Evolutionary conservation across 495 filamentous ascomycete species (phyloP), one percentile per base, ranked within the genome.

Genomic region (Apiosordaria backusii): DNA sequence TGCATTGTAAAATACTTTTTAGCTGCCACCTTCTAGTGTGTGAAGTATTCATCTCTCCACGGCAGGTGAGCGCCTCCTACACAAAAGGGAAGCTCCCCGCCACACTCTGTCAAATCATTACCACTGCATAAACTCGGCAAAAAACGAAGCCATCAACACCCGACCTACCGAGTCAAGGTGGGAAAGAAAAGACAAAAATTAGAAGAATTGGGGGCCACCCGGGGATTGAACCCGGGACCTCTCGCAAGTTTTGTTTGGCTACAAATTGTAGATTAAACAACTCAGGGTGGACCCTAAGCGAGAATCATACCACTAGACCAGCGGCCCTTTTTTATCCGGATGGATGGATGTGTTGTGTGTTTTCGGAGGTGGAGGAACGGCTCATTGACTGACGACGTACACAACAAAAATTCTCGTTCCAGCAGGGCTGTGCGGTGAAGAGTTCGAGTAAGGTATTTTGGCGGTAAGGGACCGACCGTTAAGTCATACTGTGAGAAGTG

Each of bases 231-330:
- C 52, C 52, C 52, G 52, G 52, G 52, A 55, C 52, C 52, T 55
- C 52, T 55, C 52, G 52, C 52, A 55, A 55, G 2, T 6, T 55
- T 21, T 55, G 9, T 55, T 7, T 45, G 4, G 10, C 35, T 3
- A 9, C 35, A 45, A 6, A 45, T 3, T 15, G n/a, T n/a, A n/a
- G n/a, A 45, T 0, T 45, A 9, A 45, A 45, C 35, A 45, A 45
- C 35, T 55, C 52, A 55, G 52, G 52, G 52, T 55, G 52, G 52
- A 55, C 52, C 52, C 52, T 55, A 55, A 55, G 52, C 52, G 52
- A 55, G 52, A 55, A 55, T 55, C 52, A 55, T 55, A 55, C 52
- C 52, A 55, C 52, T 55, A 55, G 52, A 55, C 52, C 52, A 55
- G 52, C 52, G 52, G 52, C 52, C 52, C 52, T 22, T 55, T 45